Evolutionary conservation across 2,329 filamentous ascomycete genomes (phyloP).

Genomic region (Diplodia intermedia): DNA sequence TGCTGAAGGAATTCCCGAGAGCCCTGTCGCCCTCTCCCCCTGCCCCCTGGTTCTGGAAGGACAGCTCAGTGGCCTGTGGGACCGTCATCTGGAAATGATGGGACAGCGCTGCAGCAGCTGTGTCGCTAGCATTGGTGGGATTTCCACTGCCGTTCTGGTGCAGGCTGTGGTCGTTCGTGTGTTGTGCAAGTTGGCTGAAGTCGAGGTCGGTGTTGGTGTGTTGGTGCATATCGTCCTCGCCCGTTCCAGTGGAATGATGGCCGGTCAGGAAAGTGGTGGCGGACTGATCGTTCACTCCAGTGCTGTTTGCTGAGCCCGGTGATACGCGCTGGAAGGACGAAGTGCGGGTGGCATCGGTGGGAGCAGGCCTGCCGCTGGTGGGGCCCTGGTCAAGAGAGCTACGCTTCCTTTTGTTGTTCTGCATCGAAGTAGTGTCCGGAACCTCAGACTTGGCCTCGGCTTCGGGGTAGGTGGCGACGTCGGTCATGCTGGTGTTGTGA

Average conservation of each 20-base stretch:
- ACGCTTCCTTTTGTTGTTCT: conserved; percentile 55
- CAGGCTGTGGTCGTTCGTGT: conserved; percentile 41
- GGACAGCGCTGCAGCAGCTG: conserved; percentile 64
- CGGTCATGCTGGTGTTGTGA: conserved; percentile 43
- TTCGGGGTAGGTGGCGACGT: conserved; percentile 49
- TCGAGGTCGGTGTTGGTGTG: conserved; percentile 43
- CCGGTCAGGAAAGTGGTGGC: conserved; percentile 49
- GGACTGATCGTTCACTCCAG: conserved; percentile 47
- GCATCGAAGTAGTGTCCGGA: conserved; percentile 39
- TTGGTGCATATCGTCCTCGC: conserved; percentile 53
- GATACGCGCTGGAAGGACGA: conserved; percentile 33
- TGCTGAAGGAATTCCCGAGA: conserved; percentile 49
- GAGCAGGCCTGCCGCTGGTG: conserved; percentile 45
- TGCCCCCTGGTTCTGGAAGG: conserved; percentile 57
- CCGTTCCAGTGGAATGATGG: conserved; percentile 48
- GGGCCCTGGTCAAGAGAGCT: conserved; percentile 53
- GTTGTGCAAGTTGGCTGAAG: conserved; percentile 40
- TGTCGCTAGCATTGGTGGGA: conserved; percentile 61
- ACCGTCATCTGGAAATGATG: conserved; percentile 62
- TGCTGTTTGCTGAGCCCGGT: conserved; percentile 39
- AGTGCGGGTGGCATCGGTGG: conserved; percentile 35
- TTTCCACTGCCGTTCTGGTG: conserved; percentile 62
- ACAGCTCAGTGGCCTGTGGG: conserved; percentile 62
- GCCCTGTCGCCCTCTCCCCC: conserved; percentile 50
- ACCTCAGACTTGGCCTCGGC: conserved; percentile 44